Evolutionary conservation across 345 rosid genomes (phyloP).

Genomic region (Citrus glauca): DNA sequence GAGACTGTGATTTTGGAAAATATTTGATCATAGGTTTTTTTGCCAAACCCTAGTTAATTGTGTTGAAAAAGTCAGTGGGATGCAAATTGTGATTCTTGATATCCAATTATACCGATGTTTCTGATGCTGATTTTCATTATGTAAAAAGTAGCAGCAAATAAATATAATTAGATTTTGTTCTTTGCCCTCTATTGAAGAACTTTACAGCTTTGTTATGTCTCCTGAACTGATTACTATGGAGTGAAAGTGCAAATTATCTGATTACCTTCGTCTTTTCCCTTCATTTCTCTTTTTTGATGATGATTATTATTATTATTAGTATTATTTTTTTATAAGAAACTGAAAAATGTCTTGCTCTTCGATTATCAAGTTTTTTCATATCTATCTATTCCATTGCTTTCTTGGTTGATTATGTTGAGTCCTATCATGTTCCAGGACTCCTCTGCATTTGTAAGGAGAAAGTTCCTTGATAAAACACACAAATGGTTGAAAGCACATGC

Average conservation of each 20-base stretch:
- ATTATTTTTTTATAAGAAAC: too few relatives aligned
- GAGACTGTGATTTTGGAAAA: neutral
- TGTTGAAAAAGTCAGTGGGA: neutral
- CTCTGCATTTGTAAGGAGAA: constrained; percentile 45
- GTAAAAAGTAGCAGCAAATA: neutral
- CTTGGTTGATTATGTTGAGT: neutral
- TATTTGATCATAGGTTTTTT: neutral
- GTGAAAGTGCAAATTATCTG: neutral
- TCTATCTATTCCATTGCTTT: neutral
- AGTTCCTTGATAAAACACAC: constrained; percentile 58
- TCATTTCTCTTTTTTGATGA: neutral
- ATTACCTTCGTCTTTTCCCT: constrained; percentile 4
- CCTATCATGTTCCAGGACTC: constrained; percentile 54
- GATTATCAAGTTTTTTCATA: neutral
- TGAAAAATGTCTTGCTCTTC: too few relatives aligned
- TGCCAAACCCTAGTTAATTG: neutral
- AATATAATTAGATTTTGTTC: neutral
- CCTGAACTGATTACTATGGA: neutral
- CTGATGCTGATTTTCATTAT: neutral
- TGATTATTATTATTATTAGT: too few relatives aligned
- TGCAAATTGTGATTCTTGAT: neutral
- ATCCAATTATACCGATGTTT: neutral
- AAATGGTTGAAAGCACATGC: constrained; percentile 55
- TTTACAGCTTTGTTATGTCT: neutral
- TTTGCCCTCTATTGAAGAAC: neutral